Evolutionary conservation across 768 basidiomycete species (phyloP), one percentile per base, ranked within the genome.

Genomic region (Roridomyces roridus): DNA sequence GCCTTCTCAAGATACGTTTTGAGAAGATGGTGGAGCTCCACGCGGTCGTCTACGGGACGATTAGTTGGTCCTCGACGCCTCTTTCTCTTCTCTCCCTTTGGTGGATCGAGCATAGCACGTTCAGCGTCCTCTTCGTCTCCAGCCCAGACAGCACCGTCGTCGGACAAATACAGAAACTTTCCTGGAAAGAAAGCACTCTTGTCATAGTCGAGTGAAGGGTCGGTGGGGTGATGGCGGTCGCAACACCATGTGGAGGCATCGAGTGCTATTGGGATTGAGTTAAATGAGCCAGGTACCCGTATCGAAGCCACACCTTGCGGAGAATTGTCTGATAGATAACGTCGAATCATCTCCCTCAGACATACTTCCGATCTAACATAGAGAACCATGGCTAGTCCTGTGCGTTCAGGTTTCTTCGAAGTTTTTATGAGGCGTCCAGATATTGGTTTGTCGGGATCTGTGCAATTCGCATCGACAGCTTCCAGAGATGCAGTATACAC

Each of bases 1-100:
- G 65, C 37, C 1, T 35, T 15, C 10, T 58, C 23, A 6, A 70
- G 23, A 69, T 69, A 71, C 20, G 25, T 11, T 17, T 60, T 53
- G 5, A 71, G 49, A 11, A 18, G 36, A 6, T 39, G 11, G 10
- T 70, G 63, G 1, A 70, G 60, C 1, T 15, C 15, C 0, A 10
- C 12, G 9, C 66, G 59, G 18, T 69, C 53, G 7, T n/a, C 12
- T 9, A 52, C 57, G 25, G 43, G 46, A 15, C 67, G 60, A 46
- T 64, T 60, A 10, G 44, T 21, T 8, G 48, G 10, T 15, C 23
- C 25, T 31, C 29, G 29, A 14, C 29, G 29, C 29, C 15, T 34
- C 12, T 47, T 49, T 5, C 46, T 26, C n/a, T 46, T 47, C 25
- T 39, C 31, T 5, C 8, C 15, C 23, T 50, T 46, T 0, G 52